Base-by-base conservation (phyloP, 2,329 filamentous ascomycete genomes). In the Berkeleyomyces basicola region DNA sequence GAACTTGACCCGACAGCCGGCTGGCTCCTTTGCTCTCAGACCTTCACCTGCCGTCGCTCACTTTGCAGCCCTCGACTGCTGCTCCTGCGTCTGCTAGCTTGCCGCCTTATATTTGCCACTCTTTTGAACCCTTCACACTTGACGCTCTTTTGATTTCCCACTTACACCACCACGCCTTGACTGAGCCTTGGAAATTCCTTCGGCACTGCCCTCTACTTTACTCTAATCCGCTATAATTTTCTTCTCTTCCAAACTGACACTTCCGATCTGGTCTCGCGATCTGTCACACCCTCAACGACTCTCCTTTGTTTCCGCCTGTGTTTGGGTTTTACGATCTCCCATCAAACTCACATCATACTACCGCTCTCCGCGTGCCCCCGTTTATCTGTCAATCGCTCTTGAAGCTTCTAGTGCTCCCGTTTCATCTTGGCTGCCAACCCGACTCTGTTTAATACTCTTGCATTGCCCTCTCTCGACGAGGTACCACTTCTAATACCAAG, bases 21-120 rank as follows among this genome's bases (percentile, higher is more conserved):
- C 33, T 14, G 49, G 49, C 49, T 66, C 64, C 23, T 36, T n/a
- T 33, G 53, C 36, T 23, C 67, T 69, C 67, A 67, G 60, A 65
- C 67, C 44, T 49, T 14, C 36, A 23, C 11, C 37, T 39, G 36
- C 31, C 44, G 51, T 61, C 36, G 37, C 3, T 49, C 36, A 11
- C 36, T 4, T 51, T 16, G 31, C 33, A 9, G 11, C 36, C 36
- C 44, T 33, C 44, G 10, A 31, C 31, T 14, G 14, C 44, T 23
- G 23, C 23, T 23, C 23, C 23, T 23, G 23, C 23, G 23, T 23
- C 23, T 23, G 23, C 23, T 23, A 1, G 23, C 31, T 31, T 61
- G 16, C 9, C 3, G 36, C 57, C 33, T 44, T 10, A n/a, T 31
- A 36, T 44, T 31, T 59, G 39, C 40, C 16, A 14, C n/a, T 59